Conservation (phyloP, 2,329 filamentous ascomycete species). For the Cytospora chrysosperma region DNA sequence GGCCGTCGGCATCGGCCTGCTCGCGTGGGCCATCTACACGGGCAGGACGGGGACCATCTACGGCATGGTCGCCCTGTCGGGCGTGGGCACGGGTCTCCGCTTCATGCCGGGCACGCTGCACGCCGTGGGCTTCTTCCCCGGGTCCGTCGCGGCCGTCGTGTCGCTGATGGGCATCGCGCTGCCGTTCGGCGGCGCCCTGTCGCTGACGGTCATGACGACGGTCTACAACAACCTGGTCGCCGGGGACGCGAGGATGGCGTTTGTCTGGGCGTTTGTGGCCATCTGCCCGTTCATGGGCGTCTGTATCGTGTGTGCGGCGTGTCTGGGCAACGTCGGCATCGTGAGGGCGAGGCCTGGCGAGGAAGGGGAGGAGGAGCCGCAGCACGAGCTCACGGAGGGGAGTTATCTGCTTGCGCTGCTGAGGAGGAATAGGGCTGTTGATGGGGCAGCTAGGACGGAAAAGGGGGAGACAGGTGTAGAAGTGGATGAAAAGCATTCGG, state of each 20-base stretch:
- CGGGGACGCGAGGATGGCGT: slow-evolving; percentile 37
- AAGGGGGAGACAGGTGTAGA: background rate
- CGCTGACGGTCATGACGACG: slow-evolving; percentile 65
- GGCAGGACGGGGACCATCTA: slow-evolving; percentile 53
- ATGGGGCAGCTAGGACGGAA: background rate
- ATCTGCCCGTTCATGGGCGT: slow-evolving; percentile 57
- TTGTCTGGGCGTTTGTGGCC: slow-evolving; percentile 64
- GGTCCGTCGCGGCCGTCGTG: slow-evolving; percentile 56
- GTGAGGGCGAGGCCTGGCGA: slow-evolving; percentile 21
- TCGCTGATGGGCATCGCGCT: slow-evolving; percentile 58
- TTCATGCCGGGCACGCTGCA: slow-evolving; percentile 56
- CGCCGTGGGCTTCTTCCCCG: slow-evolving; percentile 60
- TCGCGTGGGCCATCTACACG: slow-evolving; percentile 57
- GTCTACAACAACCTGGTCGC: slow-evolving; percentile 60
- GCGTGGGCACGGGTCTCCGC: slow-evolving; percentile 60
- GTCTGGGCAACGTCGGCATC: slow-evolving; percentile 37
- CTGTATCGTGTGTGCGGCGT: slow-evolving; percentile 31
- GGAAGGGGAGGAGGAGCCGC: slow-evolving; percentile 1
- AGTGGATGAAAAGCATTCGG: background rate
- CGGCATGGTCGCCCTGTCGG: slow-evolving; percentile 65
- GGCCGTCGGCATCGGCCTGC: slow-evolving; percentile 55
- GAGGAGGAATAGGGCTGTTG: background rate
- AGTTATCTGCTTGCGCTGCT: slow-evolving; percentile 12
- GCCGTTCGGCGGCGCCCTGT: slow-evolving; percentile 64
- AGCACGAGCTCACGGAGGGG: slow-evolving; percentile 11